Evolutionary conservation across 306 rosid species (phyloP).

Genomic region (Sesbania bispinosa): DNA sequence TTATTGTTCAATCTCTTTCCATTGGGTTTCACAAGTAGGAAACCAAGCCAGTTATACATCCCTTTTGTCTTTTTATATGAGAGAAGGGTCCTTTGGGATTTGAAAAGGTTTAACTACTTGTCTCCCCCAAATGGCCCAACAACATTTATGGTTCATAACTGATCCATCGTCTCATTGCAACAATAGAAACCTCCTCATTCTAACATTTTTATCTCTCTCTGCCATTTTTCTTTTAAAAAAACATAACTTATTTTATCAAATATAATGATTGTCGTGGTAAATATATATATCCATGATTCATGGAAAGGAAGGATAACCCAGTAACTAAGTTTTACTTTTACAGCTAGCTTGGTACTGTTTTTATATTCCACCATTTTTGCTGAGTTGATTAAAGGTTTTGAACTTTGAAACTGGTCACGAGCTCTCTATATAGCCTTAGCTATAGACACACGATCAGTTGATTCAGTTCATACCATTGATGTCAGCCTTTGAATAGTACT

Average conservation of each 20-base stretch:
- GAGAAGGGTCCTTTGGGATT: slow-evolving; percentile 11
- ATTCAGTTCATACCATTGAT: too few species aligned
- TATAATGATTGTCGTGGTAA: neutral
- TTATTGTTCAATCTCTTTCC: slow-evolving; percentile 22
- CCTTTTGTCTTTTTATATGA: slow-evolving; percentile 26
- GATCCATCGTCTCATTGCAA: neutral
- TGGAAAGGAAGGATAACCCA: neutral
- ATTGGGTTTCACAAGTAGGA: slow-evolving; percentile 41
- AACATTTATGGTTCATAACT: neutral
- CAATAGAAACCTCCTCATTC: neutral
- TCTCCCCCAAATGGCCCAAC: slow-evolving; percentile 12
- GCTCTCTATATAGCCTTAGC: too few species aligned
- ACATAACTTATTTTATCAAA: neutral
- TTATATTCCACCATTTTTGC: neutral
- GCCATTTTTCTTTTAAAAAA: too few species aligned
- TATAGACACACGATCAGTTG: too few species aligned
- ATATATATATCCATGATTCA: too few species aligned
- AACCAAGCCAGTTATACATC: slow-evolving; percentile 23
- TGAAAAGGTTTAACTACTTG: neutral
- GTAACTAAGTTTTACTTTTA: neutral
- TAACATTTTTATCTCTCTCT: too few species aligned
- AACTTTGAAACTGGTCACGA: too few species aligned
- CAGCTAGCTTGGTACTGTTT: neutral
- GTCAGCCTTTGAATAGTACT: too few species aligned
- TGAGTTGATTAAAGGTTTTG: neutral